Evolutionary conservation across 805 yeast species (phyloP), one percentile per base, ranked within the genome.

Genomic region (Pichia scutulata): DNA sequence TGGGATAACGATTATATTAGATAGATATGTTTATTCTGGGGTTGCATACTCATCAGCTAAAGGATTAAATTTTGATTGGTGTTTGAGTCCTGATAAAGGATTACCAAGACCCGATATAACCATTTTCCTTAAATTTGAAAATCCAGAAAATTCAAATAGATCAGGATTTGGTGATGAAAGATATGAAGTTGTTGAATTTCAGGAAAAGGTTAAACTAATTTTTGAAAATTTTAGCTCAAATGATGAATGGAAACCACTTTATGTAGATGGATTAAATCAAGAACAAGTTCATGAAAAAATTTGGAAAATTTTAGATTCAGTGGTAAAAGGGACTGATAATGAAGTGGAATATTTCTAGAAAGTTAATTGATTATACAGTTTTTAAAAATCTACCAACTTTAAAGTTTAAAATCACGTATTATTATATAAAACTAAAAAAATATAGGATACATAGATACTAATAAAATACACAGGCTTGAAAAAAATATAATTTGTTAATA

Each of bases 101-200:
- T 73, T 93, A 14, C 89, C 96, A 1, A 77, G 71, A 56, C 98
- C 99, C 0, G 99, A 93, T 65, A 53, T 85, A 45, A 85, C 92
- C 0, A 49, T 93, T 1, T 93, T 92, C 57, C 69, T 93, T 52
- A 82, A 86, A 39, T 74, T 86, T 41, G 69, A 76, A 43, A 73
- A 78, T 30, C 60, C 66, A 54, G 75, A 68, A 7, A 73, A 71
- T 40, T 60, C 73, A 25, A 28, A 23, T 13, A 73, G 98, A 49
- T 81, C 80, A 12, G 95, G 95, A 1, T 93, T 86, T 72, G 99
- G 99, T 14, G 85, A 82, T n/a, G 99, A 93, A 65, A 71, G 97
- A 48, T 93, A 93, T 67, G 99, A 93, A 64, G 76, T 75, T 25
- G 64, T 66, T 5, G 81, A 76, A 45, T 86, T 93, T 61, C 99